A percentile compares a stretch with the other conserved stretches of the same genome.
Evolutionary conservation across 345 rosid genomes (phyloP).

Genomic region (Populus euphratica): DNA sequence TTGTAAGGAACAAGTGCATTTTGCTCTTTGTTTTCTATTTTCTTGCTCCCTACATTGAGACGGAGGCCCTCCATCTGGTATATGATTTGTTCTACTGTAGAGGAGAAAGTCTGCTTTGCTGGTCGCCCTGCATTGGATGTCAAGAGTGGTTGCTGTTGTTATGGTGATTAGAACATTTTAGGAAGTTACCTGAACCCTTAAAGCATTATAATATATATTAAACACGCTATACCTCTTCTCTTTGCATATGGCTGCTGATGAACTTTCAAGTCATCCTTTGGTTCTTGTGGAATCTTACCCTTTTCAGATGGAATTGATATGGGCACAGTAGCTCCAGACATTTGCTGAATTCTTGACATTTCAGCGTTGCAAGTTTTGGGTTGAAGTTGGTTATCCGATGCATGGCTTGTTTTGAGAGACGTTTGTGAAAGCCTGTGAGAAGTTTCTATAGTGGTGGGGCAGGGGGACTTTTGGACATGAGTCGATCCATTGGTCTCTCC

Average conservation of each 20-base stretch:
- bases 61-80: constrained; percentile 41
- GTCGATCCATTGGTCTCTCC: constrained; percentile 10
- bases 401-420: constrained; percentile 28
- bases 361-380: constrained; percentile 7
- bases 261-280: constrained; percentile 18
- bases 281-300: constrained; percentile 26
- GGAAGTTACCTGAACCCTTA: constrained; percentile 4
- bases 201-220: constrained; percentile 15
- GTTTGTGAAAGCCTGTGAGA: constrained; percentile 27
- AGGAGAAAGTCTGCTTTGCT: constrained; percentile 21
- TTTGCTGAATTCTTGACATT: constrained; percentile 27
- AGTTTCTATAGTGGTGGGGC: constrained; percentile 14
- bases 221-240: constrained; percentile 37
- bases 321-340: constrained; percentile 16
- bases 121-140: constrained; percentile 36
- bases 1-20: constrained; percentile 61
- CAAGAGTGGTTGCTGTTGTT: constrained; percentile 10
- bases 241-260: constrained; percentile 21
- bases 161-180: constrained; percentile 11
- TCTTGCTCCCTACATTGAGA: constrained; percentile 36
- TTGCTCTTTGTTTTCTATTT: constrained; percentile 33
- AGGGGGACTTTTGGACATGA: constrained; percentile 20
- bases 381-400: constrained; percentile 20
- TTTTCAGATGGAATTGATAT: constrained; percentile 24
- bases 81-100: constrained; percentile 43